Conservation (phyloP, 306 rosid genomes). For the Morella rubra region DNA sequence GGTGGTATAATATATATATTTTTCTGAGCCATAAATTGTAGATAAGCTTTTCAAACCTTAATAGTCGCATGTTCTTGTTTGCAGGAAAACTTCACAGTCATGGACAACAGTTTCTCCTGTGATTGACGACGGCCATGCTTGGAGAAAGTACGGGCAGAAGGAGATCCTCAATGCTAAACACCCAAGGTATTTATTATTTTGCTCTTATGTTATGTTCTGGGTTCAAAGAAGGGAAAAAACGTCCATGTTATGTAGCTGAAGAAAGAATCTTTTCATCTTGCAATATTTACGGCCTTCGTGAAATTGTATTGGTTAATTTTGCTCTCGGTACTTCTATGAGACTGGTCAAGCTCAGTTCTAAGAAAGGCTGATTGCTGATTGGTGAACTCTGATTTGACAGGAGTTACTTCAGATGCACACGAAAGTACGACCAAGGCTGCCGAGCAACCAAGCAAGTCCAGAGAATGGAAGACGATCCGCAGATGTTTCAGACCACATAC, state of each 20-base stretch:
- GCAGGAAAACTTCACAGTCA: constrained; percentile 57
- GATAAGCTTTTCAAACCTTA: background rate
- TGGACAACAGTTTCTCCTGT: constrained; percentile 20
- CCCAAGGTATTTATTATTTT: constrained; percentile 54
- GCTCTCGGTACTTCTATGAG: no score
- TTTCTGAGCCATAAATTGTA: background rate
- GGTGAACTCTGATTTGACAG: constrained; percentile 34
- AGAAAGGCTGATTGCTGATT: background rate
- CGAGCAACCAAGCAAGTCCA: constrained; percentile 71
- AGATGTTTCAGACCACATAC: constrained; percentile 51
- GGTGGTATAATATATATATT: no score
- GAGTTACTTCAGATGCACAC: constrained; percentile 75
- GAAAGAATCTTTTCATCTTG: no score
- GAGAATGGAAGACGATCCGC: constrained; percentile 42
- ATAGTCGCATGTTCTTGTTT: background rate
- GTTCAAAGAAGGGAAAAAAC: background rate
- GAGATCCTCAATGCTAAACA: constrained; percentile 60
- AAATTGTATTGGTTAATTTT: no score
- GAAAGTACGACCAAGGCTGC: constrained; percentile 69
- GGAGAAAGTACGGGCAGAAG: constrained; percentile 97
- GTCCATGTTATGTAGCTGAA: no score
- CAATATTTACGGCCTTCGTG: no score
- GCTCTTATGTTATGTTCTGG: background rate
- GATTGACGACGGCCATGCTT: constrained; percentile 53
- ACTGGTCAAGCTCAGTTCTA: background rate